Base-by-base conservation (phyloP, 2,329 filamentous ascomycete genomes). In the Nakataea oryzae region DNA sequence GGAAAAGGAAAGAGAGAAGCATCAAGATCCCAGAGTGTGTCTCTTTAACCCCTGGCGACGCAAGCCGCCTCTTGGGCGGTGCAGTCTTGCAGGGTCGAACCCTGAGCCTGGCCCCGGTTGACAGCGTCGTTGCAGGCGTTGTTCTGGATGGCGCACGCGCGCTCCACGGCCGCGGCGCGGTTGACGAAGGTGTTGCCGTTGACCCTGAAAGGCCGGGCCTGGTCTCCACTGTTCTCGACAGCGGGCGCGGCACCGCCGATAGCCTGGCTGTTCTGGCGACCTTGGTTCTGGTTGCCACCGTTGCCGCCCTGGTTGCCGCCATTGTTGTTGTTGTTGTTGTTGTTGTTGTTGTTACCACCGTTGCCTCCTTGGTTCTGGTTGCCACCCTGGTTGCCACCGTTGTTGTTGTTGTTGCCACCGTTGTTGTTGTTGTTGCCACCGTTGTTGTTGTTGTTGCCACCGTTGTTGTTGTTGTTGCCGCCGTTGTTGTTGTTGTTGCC, bases 81-180 rank as follows among this genome's bases (percentile, higher is more conserved):
- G 74, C 86, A 88, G 62, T 86, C 79, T n/a, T 69, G 65, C 30
- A 81, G 72, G 3, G 72, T 74, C 63, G 76, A 70, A 54, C 76
- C 76, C 3, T 69, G 66, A 17, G 75, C 66, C 60, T 72, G 63
- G 26, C 83, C 81, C 14, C 73, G 67, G 71, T 87, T 87, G 62
- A 81, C 81, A 30, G 79, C 79, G 65, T 85, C 74, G 14, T 81
- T 75, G 68, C 86, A 89, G 3, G 71, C 73, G 67, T 86, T 87
- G 74, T 85, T 81, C 74, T 88, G 84, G 63, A 86, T 80, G 64
- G 85, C 79, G 69, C 86, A 89, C 47, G 83, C 80, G 58, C 86
- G 78, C 72, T 86, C 80, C 54, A 81, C 73, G 26, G 86, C 86
- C 12, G 79, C 81, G 3, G 70, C 73, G 66, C 81, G 70, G 69